Evolutionary conservation across 345 rosid genomes (phyloP), one percentile per base, ranked within the genome.

Genomic region (Punica granatum): DNA sequence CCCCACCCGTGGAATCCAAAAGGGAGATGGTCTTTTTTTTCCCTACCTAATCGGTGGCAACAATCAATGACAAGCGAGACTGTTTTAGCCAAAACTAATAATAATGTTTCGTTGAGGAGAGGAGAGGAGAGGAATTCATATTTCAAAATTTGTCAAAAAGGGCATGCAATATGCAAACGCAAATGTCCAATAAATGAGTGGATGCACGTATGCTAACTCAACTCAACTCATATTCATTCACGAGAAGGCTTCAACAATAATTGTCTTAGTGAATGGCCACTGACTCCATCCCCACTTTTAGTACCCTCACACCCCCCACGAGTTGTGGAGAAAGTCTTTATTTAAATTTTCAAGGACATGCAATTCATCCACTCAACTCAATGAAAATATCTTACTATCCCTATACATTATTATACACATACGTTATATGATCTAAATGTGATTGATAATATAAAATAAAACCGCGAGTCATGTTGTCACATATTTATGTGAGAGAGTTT

Each of bases 281-380:
- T 74, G 77, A 74, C 77, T 74, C 70, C 37, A 51, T 60, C 25
- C 67, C 77, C 77, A 74, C 74, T 59, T 66, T 64, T 32, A 1
- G 32, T 23, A 44, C 26, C 53, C 7, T 53, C 59, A 53, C 30
- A 0, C 13, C 59, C 14, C 31, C 30, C 59, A 53, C 59, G 59
- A 53, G 23, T 48, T 3, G 25, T 18, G 53, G 44, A 41, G 14
- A n/a, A n/a, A n/a, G n/a, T n/a, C n/a, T n/a, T n/a, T n/a, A n/a
- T n/a, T n/a, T n/a, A n/a, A n/a, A n/a, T n/a, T n/a, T n/a, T n/a
- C n/a, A n/a, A n/a, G n/a, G n/a, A n/a, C n/a, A n/a, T n/a, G n/a
- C n/a, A n/a, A n/a, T n/a, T n/a, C n/a, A n/a, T n/a, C n/a, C n/a
- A n/a, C n/a, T n/a, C n/a, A n/a, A n/a, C n/a, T n/a, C n/a, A n/a